Conservation (phyloP, 2,329 filamentous ascomycete species). For the Colletotrichum somersetense region DNA sequence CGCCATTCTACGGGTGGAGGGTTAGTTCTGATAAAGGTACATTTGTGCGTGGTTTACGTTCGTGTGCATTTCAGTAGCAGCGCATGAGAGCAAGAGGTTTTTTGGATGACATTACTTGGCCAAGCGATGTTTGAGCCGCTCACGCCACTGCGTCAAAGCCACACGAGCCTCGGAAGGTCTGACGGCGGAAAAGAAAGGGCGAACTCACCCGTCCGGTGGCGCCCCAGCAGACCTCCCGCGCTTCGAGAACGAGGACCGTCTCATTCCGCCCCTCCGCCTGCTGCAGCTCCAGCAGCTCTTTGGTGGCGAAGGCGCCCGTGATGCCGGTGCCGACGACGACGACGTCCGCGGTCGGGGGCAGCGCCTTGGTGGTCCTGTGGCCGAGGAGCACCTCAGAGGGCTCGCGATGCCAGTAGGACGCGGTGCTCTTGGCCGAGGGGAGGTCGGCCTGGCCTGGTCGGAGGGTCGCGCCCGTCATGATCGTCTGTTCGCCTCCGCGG, state of each 20-base stretch:
- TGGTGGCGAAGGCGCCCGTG: slow-evolving; percentile 78
- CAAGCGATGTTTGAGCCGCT: background rate
- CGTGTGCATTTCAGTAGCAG: background rate
- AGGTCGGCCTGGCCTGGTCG: slow-evolving; percentile 62
- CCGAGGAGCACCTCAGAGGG: slow-evolving; percentile 74
- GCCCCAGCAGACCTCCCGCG: slow-evolving; percentile 83
- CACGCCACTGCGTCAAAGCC: slow-evolving; percentile 32
- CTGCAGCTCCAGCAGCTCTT: slow-evolving; percentile 65
- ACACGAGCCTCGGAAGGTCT: background rate
- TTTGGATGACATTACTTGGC: background rate
- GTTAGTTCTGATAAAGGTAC: background rate
- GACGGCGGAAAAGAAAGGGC: slow-evolving; percentile 4
- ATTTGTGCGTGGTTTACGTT: background rate
- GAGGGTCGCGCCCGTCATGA: slow-evolving; percentile 50
- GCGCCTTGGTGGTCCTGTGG: slow-evolving; percentile 74
- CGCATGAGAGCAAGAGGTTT: background rate
- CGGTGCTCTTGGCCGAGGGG: slow-evolving; percentile 70
- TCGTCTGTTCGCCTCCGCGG: background rate
- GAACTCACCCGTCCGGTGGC: slow-evolving; percentile 81
- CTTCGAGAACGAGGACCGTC: slow-evolving; percentile 80
- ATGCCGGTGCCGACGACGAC: slow-evolving; percentile 83
- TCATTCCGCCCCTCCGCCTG: slow-evolving; percentile 56
- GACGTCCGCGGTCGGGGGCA: slow-evolving; percentile 75
- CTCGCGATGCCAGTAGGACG: slow-evolving; percentile 80
- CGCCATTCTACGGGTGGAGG: slow-evolving; percentile 68